A percentile compares a stretch with the other conserved stretches of the same genome.
Evolutionary conservation across 305 asterid species (phyloP).

Genomic region (Fraxinus baroniana): DNA sequence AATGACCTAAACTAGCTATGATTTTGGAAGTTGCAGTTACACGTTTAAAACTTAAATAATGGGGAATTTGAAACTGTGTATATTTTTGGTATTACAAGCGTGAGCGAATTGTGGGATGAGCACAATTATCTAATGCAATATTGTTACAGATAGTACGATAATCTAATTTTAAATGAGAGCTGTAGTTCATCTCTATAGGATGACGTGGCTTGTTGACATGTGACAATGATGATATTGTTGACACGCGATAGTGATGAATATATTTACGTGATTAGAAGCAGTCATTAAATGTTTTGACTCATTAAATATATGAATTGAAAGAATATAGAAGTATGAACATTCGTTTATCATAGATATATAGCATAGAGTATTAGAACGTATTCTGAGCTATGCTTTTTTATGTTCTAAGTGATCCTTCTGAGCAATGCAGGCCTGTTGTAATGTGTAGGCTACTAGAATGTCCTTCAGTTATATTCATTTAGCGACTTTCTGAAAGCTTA

Average conservation of each 20-base stretch:
- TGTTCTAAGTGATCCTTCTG: conserved; percentile 10
- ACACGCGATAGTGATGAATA: neutral
- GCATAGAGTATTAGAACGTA: neutral
- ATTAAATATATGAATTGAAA: neutral
- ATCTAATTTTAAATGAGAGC: neutral
- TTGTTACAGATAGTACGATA: conserved; percentile 1
- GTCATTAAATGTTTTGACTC: conserved; percentile 22
- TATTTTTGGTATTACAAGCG: neutral
- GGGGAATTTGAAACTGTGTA: conserved; percentile 1
- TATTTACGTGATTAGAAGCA: conserved; percentile 20
- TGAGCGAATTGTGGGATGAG: neutral
- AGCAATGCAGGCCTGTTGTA: neutral
- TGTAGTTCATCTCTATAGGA: neutral
- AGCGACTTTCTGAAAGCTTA: conserved; percentile 15
- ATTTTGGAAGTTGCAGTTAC: neutral
- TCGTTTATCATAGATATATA: neutral
- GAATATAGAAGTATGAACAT: neutral
- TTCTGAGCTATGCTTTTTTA: conserved; percentile 14
- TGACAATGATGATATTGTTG: neutral
- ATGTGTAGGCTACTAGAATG: neutral
- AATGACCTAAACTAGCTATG: neutral
- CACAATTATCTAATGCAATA: conserved; percentile 2
- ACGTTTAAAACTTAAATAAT: neutral
- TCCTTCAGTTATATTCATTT: neutral
- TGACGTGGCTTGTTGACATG: neutral